Evolutionary conservation across 2,329 filamentous ascomycete species (phyloP).

Genomic region (Diaporthe caulivora): DNA sequence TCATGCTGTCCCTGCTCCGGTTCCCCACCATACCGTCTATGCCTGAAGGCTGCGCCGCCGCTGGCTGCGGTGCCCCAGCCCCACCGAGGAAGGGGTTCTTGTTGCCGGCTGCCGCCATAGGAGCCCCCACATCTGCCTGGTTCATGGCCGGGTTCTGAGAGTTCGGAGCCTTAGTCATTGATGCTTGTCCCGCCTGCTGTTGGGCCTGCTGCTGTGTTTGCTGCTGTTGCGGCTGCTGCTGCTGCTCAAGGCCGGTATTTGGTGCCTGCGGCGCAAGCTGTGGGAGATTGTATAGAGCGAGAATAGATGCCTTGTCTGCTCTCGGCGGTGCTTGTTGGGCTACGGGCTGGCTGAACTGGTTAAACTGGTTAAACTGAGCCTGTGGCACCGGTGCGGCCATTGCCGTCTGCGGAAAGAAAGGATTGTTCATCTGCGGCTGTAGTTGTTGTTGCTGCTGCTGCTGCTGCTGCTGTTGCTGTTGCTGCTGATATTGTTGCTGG

Average conservation of each 20-base stretch:
- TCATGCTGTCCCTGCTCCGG: constrained; percentile 80
- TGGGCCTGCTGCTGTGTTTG: constrained; percentile 44
- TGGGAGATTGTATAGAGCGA: constrained; percentile 79
- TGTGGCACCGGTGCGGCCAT: constrained; percentile 41
- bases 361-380: constrained; percentile 42
- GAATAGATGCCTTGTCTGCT: constrained; percentile 79
- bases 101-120: constrained; percentile 47
- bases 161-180: constrained; percentile 34
- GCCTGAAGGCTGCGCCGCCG: constrained; percentile 41
- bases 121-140: constrained; percentile 43
- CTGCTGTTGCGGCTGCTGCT: constrained; percentile 43
- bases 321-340: constrained; percentile 57
- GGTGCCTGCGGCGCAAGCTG: constrained; percentile 60
- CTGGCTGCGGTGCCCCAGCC: constrained; percentile 43
- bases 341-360: constrained; percentile 49
- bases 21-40: constrained; percentile 49
- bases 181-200: constrained; percentile 43
- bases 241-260: constrained; percentile 40
- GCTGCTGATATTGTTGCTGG: constrained; percentile 38
- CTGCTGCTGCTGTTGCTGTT: constrained; percentile 42
- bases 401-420: constrained; percentile 41
- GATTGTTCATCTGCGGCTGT: constrained; percentile 41
- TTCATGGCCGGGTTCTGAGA: constrained; percentile 50
- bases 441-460: constrained; percentile 35
- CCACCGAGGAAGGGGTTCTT: constrained; percentile 70